phyloP scores from a whole-genome alignment of 2,329 filamentous ascomycete species.

The Fusarium sp. region DNA sequence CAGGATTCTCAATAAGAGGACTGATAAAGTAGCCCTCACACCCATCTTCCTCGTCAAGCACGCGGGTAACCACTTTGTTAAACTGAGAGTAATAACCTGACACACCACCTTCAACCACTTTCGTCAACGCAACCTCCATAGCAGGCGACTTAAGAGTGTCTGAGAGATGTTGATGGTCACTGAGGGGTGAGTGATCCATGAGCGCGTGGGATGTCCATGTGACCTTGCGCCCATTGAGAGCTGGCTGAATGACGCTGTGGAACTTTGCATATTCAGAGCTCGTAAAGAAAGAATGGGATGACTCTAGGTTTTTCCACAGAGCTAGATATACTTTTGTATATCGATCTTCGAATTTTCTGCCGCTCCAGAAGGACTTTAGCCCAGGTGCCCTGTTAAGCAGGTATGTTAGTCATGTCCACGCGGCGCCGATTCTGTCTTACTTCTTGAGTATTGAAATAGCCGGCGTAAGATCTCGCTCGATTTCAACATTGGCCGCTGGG shows the following conservation, averaged over 20 bases:
- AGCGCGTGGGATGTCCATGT: neutral
- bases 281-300: neutral
- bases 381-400: neutral
- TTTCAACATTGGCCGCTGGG: neutral
- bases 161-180: neutral
- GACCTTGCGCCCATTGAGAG: neutral
- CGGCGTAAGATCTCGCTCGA: neutral
- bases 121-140: neutral
- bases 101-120: neutral
- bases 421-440: neutral
- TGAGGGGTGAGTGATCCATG: neutral
- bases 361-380: neutral
- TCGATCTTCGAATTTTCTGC: neutral
- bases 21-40: neutral
- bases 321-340: neutral
- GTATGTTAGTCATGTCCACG: neutral
- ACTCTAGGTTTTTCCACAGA: neutral
- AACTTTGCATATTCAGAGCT: neutral
- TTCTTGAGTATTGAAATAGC: neutral
- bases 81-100: neutral
- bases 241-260: neutral
- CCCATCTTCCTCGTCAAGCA: neutral
- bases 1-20: neutral
- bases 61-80: neutral
- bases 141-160: neutral